phyloP scores from a whole-genome alignment of 805 yeast genomes.

The Barnettozyma wickerhamii region DNA sequence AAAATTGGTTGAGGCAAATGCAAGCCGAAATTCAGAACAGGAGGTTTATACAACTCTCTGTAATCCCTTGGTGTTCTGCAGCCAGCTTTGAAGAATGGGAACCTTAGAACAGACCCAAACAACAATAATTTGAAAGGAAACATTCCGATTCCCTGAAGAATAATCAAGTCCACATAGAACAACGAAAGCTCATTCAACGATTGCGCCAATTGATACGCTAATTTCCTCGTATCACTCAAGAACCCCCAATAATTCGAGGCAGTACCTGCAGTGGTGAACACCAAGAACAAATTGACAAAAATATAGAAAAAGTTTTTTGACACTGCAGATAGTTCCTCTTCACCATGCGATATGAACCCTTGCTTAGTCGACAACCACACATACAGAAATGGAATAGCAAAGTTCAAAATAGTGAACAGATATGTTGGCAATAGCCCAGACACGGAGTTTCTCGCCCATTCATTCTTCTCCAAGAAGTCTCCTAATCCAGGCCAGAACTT shows the following conservation, averaged over 20 bases:
- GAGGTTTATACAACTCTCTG: constrained; percentile 74
- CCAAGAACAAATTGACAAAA: constrained; percentile 88
- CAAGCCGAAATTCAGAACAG: constrained; percentile 87
- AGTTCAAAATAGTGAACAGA: constrained; percentile 79
- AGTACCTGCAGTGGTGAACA: constrained; percentile 91
- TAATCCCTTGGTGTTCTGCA: constrained; percentile 84
- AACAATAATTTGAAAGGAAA: constrained; percentile 84
- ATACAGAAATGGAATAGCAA: constrained; percentile 79
- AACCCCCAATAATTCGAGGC: constrained; percentile 77
- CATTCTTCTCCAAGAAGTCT: constrained; percentile 52
- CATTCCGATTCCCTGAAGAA: constrained; percentile 82
- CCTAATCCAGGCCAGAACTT: constrained; percentile 84
- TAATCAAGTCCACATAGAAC: constrained; percentile 85
- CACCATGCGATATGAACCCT: constrained; percentile 89
- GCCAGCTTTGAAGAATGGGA: constrained; percentile 58
- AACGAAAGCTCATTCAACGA: constrained; percentile 75
- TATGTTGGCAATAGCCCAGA: constrained; percentile 91
- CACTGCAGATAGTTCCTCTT: constrained; percentile 85
- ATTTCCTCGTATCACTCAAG: constrained; percentile 81
- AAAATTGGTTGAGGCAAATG: constrained; percentile 89
- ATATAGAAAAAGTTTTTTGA: constrained; percentile 92
- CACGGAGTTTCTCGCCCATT: constrained; percentile 72
- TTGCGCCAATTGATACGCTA: constrained; percentile 82
- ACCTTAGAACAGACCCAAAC: constrained; percentile 71
- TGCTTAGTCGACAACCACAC: constrained; percentile 79